These are phyloP conservation scores for Alternaria brassicae DNA, from an alignment of 2,329 filamentous ascomycete genomes.

Conservation along the genomic window DNA sequence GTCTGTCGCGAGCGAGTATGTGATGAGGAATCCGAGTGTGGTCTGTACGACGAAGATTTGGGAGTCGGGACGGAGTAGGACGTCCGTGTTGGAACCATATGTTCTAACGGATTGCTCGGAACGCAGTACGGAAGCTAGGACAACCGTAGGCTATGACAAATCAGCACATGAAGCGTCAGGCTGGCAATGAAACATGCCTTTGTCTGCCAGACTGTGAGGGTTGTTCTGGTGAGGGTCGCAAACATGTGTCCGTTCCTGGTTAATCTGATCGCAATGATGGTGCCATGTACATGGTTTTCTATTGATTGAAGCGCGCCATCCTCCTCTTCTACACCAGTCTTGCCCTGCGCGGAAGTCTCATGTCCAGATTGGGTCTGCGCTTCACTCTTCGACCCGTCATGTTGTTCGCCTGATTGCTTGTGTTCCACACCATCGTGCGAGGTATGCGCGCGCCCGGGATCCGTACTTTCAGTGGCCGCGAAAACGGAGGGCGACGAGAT, in stretches of 20 bases:
- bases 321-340: conserved; percentile 21
- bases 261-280: conserved; percentile 77
- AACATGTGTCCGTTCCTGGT: conserved; percentile 84
- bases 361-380: conserved; percentile 18
- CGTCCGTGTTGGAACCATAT: conserved; percentile 84
- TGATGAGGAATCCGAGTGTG: conserved; percentile 84
- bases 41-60: conserved; percentile 93
- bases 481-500: conserved; percentile 84
- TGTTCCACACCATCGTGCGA: conserved; percentile 65
- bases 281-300: conserved; percentile 59
- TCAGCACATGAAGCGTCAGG: conserved; percentile 25
- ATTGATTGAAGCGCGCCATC: conserved; percentile 20
- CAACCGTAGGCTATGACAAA: conserved; percentile 75
- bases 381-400: conserved; percentile 20
- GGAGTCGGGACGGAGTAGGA: conserved; percentile 88
- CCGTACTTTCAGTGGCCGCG: conserved; percentile 73
- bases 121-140: conserved; percentile 83
- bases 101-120: conserved; percentile 79
- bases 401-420: conserved; percentile 30
- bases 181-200: conserved; percentile 67
- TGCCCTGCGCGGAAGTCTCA: conserved; percentile 13
- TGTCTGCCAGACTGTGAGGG: conserved; percentile 95
- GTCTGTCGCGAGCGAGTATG: conserved; percentile 89
- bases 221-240: conserved; percentile 82
- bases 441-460: conserved; percentile 61